Evolutionary conservation across 768 basidiomycete genomes (phyloP).

Genomic region (Mrakia frigida): DNA sequence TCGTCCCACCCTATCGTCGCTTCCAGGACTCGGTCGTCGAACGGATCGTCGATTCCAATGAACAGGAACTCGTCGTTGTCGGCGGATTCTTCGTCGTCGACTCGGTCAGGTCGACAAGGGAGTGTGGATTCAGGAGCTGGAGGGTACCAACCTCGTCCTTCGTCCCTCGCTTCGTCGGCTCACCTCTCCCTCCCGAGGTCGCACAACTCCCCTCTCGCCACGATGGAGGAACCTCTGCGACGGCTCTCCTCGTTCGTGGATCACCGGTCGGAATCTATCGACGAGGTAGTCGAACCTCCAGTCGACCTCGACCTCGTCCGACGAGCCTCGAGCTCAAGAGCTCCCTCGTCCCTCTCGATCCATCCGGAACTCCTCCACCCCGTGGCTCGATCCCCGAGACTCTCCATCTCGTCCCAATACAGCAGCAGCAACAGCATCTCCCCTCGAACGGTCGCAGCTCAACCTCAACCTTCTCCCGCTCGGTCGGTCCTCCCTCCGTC

Average conservation of each 20-base stretch:
- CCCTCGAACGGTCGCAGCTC: background rate
- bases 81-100: background rate
- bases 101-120: background rate
- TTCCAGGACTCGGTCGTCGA: background rate
- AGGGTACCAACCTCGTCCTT: background rate
- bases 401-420: background rate
- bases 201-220: background rate
- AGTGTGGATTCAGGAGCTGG: background rate
- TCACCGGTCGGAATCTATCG: background rate
- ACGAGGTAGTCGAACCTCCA: background rate
- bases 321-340: background rate
- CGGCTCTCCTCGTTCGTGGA: background rate
- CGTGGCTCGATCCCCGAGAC: background rate
- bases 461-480: background rate
- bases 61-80: background rate
- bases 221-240: background rate
- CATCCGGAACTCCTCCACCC: background rate
- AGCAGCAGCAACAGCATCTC: background rate
- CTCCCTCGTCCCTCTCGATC: slow-evolving; percentile 1
- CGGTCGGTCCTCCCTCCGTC: background rate
- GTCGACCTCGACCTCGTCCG: background rate
- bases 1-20: background rate
- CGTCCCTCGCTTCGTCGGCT: background rate
- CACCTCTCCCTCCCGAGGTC: background rate
- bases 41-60: background rate